Percentiles rank a stretch among this genome's conserved stretches.
Conservation (phyloP, 73 alveolate species). For the Durusdinium trenchii region DNA sequence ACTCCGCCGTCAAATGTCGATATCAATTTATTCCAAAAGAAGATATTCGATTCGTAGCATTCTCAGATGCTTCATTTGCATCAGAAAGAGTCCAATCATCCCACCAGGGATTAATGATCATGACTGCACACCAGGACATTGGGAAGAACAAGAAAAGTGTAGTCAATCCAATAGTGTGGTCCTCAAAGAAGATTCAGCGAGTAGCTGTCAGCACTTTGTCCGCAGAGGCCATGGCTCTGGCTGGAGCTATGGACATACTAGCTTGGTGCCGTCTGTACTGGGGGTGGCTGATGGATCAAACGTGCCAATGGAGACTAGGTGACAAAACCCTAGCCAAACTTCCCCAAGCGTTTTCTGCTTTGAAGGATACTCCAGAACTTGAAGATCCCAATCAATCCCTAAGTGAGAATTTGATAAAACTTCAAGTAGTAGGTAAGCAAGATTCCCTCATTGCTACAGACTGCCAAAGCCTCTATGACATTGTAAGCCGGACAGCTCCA, state of each 20-base stretch:
- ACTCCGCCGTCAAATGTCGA: neutral
- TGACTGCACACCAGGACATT: neutral
- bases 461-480: neutral
- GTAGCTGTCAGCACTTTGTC: neutral
- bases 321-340: neutral
- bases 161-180: neutral
- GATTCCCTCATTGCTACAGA: neutral
- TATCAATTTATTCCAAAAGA: neutral
- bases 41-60: neutral
- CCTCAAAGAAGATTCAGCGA: too few species aligned
- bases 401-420: neutral
- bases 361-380: neutral
- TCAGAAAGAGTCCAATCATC: neutral
- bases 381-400: neutral
- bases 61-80: slow-evolving; percentile 20
- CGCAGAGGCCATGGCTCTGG: slow-evolving; percentile 6
- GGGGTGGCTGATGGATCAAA: neutral
- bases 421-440: neutral
- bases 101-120: slow-evolving; percentile 11
- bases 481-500: too few species aligned
- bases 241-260: neutral
- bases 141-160: neutral
- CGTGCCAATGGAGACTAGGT: neutral
- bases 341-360: neutral
- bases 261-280: neutral